Evolutionary conservation across 306 rosid species (phyloP), one percentile per base, ranked within the genome.

Genomic region (Castanea sativa): DNA sequence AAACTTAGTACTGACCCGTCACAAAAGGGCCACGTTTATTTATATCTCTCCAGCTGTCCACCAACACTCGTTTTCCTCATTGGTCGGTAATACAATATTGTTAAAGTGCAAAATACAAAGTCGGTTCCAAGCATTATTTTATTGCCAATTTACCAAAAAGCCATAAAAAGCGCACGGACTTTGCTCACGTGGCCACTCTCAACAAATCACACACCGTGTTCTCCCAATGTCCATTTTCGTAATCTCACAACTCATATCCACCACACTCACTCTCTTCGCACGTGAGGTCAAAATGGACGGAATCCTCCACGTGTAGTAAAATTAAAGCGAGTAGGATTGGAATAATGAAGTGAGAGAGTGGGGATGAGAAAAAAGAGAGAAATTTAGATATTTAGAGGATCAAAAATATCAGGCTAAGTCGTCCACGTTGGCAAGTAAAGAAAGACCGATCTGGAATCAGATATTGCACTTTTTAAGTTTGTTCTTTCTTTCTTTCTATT

Each of bases 351-450:
- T 1, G 1, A 65, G 5, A 51, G 71, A 57, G 80, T 78, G 21
- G 78, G 38, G 3, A 2, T 4, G 19, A 20, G 20, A 21, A 9
- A 7, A 35, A 80, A 35, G 69, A 1, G 33, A 0, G 76, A 23
- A 1, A 1, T 18, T 18, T 5, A 81, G 89, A 83, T 85, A 85
- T 86, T 85, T 83, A 8, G 82, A 71, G 69, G 84, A 81, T 78
- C 29, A 63, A 78, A 88, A 83, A 85, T 83, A 83, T 85, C 85
- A 25, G 80, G 69, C 77, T 64, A 4, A 74, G 82, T 74, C 82
- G 83, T 79, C 91, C 91, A 88, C 88, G 89, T 73, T n/a, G 80
- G 89, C 91, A 67, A 67, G 18, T 4, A 25, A 43, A 15, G 2
- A 10, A 0, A 1, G 80, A 74, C 69, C 74, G 80, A 85, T 79